Evolutionary conservation across 1,284 basidiomycete species (phyloP).

Genomic region (Cutaneotrichosporon cutaneum): DNA sequence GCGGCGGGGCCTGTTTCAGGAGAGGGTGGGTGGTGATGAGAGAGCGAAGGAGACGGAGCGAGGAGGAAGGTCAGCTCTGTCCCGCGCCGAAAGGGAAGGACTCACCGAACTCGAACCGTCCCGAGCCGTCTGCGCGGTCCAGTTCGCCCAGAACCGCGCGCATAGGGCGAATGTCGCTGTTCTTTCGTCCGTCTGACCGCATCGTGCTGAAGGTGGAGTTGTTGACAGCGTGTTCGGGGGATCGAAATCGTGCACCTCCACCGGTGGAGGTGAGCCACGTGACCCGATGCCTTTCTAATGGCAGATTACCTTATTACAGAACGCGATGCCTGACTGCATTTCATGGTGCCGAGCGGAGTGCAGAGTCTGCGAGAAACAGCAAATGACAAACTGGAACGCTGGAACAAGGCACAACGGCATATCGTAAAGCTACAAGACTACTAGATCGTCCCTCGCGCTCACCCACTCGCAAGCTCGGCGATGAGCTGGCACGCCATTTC

Average conservation of each 20-base stretch:
- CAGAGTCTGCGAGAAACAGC: too few species aligned
- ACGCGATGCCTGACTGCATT: too few species aligned
- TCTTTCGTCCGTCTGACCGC: constrained; percentile 22
- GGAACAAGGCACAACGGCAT: too few species aligned
- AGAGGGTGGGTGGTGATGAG: neutral
- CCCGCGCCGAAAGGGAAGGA: neutral
- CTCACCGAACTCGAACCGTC: constrained; percentile 49
- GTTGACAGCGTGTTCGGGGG: neutral
- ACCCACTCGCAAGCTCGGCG: constrained; percentile 53
- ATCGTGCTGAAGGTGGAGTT: constrained; percentile 7
- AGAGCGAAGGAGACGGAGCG: neutral
- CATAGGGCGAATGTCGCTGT: constrained; percentile 17
- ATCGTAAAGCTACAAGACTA: constrained; percentile 13
- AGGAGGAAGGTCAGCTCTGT: neutral
- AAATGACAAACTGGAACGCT: too few species aligned
- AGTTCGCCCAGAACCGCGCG: constrained; percentile 27
- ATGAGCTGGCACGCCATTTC: constrained; percentile 78
- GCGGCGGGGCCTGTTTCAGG: constrained; percentile 44
- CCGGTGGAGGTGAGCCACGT: neutral
- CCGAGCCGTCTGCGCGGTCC: constrained; percentile 51
- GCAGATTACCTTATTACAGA: too few species aligned
- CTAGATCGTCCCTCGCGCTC: neutral
- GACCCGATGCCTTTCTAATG: neutral
- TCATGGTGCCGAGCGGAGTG: too few species aligned
- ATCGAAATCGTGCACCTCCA: constrained; percentile 3